These are phyloP conservation scores for Terana coerulea DNA, from an alignment of 768 basidiomycete genomes.

Conservation along the genomic window DNA sequence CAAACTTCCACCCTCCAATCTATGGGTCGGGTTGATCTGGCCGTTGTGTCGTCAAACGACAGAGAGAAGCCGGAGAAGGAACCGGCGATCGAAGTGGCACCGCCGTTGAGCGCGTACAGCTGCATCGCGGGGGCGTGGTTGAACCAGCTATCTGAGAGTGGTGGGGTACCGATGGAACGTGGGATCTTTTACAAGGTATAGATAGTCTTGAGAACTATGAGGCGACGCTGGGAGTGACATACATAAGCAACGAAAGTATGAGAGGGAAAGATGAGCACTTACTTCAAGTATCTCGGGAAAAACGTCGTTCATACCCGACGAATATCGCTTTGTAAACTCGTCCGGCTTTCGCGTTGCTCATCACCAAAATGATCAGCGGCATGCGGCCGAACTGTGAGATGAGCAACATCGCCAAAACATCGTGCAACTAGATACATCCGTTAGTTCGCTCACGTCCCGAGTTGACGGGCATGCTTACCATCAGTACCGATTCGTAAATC, in stretches of 20 bases:
- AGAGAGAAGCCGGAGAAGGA: conserved; percentile 7
- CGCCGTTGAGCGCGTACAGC: conserved; percentile 3
- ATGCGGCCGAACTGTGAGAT: conserved; percentile 93
- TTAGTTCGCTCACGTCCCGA: not conserved
- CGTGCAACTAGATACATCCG: conserved; percentile 45
- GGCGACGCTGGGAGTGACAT: conserved; percentile 64
- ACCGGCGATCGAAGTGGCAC: not conserved
- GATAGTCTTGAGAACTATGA: conserved; percentile 83
- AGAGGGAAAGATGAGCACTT: not conserved
- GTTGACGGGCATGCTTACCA: conserved; percentile 49
- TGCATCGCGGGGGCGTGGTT: conserved; percentile 50
- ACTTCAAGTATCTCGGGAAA: conserved; percentile 94
- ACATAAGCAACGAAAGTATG: not conserved
- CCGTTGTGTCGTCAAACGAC: conserved; percentile 33
- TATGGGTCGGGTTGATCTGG: conserved; percentile 79
- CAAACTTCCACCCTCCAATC: no score
- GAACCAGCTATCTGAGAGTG: conserved; percentile 50
- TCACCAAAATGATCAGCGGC: conserved; percentile 99
- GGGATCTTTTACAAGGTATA: conserved; percentile 70
- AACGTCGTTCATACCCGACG: conserved; percentile 94
- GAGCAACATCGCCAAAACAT: conserved; percentile 85
- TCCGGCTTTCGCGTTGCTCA: conserved; percentile 89
- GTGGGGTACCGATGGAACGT: conserved; percentile 64
- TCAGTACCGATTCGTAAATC: no score
- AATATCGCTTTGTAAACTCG: conserved; percentile 89